phyloP scores from a whole-genome alignment of 805 yeast genomes.

The Candida glaebosa region DNA sequence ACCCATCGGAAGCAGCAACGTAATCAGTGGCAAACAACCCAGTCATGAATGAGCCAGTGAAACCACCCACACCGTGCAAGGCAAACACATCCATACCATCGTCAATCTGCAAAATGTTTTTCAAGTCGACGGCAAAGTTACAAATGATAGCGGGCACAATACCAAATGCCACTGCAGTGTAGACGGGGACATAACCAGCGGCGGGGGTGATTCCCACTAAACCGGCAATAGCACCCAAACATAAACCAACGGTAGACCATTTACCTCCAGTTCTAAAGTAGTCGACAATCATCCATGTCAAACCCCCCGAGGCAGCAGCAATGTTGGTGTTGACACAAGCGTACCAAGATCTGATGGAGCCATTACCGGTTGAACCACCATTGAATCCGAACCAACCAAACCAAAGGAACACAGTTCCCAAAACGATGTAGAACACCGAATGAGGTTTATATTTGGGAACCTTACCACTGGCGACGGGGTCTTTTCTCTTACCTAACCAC shows the following conservation, averaged over 20 bases:
- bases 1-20: slow-evolving; percentile 79
- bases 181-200: slow-evolving; percentile 93
- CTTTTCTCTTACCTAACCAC: slow-evolving; percentile 87
- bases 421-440: slow-evolving; percentile 81
- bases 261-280: slow-evolving; percentile 80
- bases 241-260: slow-evolving; percentile 92
- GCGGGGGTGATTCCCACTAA: slow-evolving; percentile 95
- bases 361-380: slow-evolving; percentile 96
- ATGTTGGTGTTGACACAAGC: slow-evolving; percentile 90
- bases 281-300: slow-evolving; percentile 93
- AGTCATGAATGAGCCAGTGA: slow-evolving; percentile 76
- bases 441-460: slow-evolving; percentile 93
- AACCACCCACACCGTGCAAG: slow-evolving; percentile 92
- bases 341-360: slow-evolving; percentile 90
- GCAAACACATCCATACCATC: slow-evolving; percentile 96
- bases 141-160: slow-evolving; percentile 71
- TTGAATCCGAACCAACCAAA: slow-evolving; percentile 99
- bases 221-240: slow-evolving; percentile 93
- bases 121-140: slow-evolving; percentile 82
- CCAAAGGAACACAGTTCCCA: slow-evolving; percentile 95
- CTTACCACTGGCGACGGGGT: slow-evolving; percentile 62
- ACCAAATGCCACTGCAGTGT: slow-evolving; percentile 84
- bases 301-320: slow-evolving; percentile 91
- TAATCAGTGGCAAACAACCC: slow-evolving; percentile 93
- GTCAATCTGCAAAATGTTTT: slow-evolving; percentile 69